Evolutionary conservation across 2,329 filamentous ascomycete genomes (phyloP).

Genomic region (Drechslera avenae): DNA sequence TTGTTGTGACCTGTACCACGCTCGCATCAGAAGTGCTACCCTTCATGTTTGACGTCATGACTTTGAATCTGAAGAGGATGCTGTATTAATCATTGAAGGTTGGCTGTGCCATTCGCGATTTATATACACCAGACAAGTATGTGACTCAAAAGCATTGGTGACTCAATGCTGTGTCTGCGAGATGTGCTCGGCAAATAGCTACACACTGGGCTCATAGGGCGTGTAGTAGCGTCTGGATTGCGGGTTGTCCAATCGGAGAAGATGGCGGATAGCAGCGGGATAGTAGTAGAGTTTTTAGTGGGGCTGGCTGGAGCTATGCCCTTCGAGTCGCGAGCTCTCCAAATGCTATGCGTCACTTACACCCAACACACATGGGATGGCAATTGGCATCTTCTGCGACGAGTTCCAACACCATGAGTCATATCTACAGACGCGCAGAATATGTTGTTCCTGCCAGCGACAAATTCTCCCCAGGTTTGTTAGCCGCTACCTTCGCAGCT

Average conservation of each 20-base stretch:
- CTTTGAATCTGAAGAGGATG: not conserved
- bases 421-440: too few species aligned
- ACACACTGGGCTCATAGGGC: conserved; percentile 5
- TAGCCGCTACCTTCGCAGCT: conserved; percentile 23
- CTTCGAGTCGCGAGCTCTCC: too few species aligned
- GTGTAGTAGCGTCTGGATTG: not conserved
- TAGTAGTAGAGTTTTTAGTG: too few species aligned
- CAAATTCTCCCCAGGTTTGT: too few species aligned
- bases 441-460: too few species aligned
- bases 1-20: conserved; percentile 15
- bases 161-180: not conserved
- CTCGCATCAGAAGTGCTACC: conserved; percentile 5
- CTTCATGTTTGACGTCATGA: conserved; percentile 19
- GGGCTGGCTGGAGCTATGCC: too few species aligned
- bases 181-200: not conserved
- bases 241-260: conserved; percentile 8
- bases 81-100: not conserved
- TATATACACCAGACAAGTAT: not conserved
- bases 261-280: too few species aligned
- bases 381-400: too few species aligned
- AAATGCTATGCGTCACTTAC: too few species aligned
- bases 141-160: conserved; percentile 5
- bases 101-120: not conserved
- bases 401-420: not conserved
- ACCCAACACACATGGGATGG: too few species aligned